phyloP scores from a whole-genome alignment of 257 asterid species.

The Jaltomata sinuosa region DNA sequence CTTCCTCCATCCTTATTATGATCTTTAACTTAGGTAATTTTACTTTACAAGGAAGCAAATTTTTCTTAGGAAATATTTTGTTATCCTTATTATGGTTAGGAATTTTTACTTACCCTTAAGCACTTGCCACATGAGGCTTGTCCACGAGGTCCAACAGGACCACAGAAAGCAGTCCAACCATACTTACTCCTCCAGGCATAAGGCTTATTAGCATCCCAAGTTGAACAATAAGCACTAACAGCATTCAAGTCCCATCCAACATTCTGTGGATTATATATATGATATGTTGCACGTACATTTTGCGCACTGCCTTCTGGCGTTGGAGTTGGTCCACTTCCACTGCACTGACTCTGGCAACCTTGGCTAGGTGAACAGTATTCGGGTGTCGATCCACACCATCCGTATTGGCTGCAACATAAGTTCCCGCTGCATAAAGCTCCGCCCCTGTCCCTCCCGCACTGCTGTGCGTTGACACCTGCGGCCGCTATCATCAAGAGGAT shows the following conservation, averaged over 20 bases:
- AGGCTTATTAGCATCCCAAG: constrained; percentile 26
- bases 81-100: too few relatives aligned
- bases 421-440: not conserved
- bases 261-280: constrained; percentile 16
- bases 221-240: constrained; percentile 17
- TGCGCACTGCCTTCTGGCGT: not conserved
- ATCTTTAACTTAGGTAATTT: too few relatives aligned
- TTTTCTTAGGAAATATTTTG: too few relatives aligned
- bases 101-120: constrained; percentile 22
- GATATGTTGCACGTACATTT: constrained; percentile 19
- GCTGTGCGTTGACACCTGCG: not conserved
- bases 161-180: constrained; percentile 33
- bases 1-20: too few relatives aligned
- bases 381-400: not conserved
- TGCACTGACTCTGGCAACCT: not conserved
- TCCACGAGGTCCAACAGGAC: constrained; percentile 19
- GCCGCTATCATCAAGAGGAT: not conserved
- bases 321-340: not conserved
- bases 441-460: not conserved
- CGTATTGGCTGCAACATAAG: not conserved
- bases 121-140: constrained; percentile 18
- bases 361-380: constrained; percentile 4
- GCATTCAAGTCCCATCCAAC: constrained; percentile 14
- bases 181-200: constrained; percentile 6
- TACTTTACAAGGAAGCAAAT: too few relatives aligned